Evolutionary conservation across 169 alveolate genomes (phyloP), one percentile per base, ranked within the genome.

Genomic region (Sarcocystis neurona): DNA sequence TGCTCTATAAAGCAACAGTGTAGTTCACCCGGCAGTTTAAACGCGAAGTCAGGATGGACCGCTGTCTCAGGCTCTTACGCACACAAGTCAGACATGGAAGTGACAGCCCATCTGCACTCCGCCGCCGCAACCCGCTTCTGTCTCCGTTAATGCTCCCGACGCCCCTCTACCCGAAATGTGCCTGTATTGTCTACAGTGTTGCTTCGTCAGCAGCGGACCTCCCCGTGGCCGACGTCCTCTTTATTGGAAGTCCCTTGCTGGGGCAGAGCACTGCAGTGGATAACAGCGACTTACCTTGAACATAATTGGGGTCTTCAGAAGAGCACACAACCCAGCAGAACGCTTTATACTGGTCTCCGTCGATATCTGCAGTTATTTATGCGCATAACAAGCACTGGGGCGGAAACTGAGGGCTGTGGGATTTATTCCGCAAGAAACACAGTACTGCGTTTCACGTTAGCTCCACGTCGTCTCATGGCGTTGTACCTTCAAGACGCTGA

Each of bases 331-430:
- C 75, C 32, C 32, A 30, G n/a, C 75, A 63, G 75, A 63, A 63
- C 75, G 75, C 75, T 43, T 63, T 63, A 41, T 63, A 63, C 75
- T 63, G 46, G n/a, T 37, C 44, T 0, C 75, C 75, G 43, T 30
- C 44, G 12, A n/a, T 63, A 15, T 10, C 75, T 63, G 75, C 37
- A 63, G 6, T n/a, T n/a, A n/a, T n/a, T n/a, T n/a, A n/a, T n/a
- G n/a, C n/a, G n/a, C n/a, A n/a, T n/a, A n/a, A n/a, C n/a, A n/a
- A n/a, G n/a, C n/a, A n/a, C n/a, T n/a, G 41, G 18, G 43, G 43
- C 75, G n/a, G 60, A 50, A 41, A 27, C 44, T 43, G 32, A 10
- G 60, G 27, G 15, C 15, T 48, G 6, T 10, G 6, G 60, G 15
- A 48, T 6, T 10, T 15, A 10, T 6, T 10, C 60, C 60, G 15